phyloP scores from a whole-genome alignment of 2,329 filamentous ascomycete species.

The Cercospora berteroae region DNA sequence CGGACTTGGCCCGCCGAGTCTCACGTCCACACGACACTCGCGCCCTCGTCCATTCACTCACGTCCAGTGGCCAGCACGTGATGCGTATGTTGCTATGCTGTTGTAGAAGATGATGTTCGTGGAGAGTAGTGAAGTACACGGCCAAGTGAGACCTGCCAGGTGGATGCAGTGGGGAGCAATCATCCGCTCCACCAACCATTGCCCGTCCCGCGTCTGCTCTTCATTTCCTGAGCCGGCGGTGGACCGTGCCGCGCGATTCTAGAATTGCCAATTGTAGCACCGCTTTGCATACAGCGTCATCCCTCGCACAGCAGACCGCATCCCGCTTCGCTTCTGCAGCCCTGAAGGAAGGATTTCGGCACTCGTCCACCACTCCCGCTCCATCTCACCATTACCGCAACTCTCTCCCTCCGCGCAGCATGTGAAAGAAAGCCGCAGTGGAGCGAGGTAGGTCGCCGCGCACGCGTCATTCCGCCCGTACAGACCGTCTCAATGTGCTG shows the following conservation, averaged over 20 bases:
- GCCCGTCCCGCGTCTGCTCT: neutral
- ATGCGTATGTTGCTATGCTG: neutral
- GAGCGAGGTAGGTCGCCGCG: conserved; percentile 21
- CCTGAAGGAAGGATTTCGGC: neutral
- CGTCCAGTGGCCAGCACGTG: neutral
- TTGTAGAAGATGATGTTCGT: neutral
- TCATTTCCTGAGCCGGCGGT: neutral
- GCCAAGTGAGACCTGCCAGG: neutral
- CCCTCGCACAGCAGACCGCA: neutral
- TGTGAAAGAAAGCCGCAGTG: conserved; percentile 6
- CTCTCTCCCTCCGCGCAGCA: conserved; percentile 3
- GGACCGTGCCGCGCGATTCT: neutral
- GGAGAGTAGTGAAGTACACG: neutral
- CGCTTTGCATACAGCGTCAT: neutral
- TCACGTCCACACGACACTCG: neutral
- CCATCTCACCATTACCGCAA: conserved; percentile 6
- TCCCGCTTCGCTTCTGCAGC: neutral
- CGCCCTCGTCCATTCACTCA: neutral
- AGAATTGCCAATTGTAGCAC: neutral
- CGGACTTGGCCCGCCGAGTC: neutral
- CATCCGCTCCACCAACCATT: neutral
- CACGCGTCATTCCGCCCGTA: neutral
- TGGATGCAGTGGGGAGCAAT: conserved; percentile 1
- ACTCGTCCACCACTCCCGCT: neutral
- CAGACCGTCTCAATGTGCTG: conserved; percentile 32